phyloP scores from a whole-genome alignment of 2,329 filamentous ascomycete species.

The Claviceps sp. region DNA sequence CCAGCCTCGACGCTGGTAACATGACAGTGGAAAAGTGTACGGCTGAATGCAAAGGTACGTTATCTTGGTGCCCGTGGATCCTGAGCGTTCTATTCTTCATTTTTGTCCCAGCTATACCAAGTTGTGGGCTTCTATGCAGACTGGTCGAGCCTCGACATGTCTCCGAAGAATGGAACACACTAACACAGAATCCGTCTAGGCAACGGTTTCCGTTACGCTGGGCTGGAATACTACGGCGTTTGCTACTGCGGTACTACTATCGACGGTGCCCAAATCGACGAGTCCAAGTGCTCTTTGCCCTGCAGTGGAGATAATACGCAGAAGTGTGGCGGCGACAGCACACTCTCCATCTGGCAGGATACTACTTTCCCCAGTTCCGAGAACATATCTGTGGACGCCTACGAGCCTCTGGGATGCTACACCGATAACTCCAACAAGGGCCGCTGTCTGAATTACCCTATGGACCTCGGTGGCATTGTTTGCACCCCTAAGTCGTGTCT shows the following conservation, averaged over 20 bases:
- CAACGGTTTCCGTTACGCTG: constrained; percentile 37
- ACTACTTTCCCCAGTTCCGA: constrained; percentile 31
- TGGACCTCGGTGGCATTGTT: constrained; percentile 20
- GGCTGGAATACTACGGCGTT: constrained; percentile 35
- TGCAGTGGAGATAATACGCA: constrained; percentile 32
- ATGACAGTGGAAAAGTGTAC: constrained; percentile 37
- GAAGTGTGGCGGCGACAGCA: constrained; percentile 32
- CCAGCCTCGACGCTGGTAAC: constrained; percentile 19
- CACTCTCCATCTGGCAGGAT: constrained; percentile 35
- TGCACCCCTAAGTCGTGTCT: constrained; percentile 32
- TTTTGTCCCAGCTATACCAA: neutral
- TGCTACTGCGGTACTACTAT: constrained; percentile 41
- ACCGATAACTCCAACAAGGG: constrained; percentile 28
- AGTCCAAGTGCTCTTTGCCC: constrained; percentile 42
- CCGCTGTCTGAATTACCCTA: constrained; percentile 31
- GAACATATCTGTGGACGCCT: constrained; percentile 34
- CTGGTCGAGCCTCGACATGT: too few relatives aligned
- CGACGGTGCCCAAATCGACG: constrained; percentile 36
- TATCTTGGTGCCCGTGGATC: neutral
- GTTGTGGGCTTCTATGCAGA: too few relatives aligned
- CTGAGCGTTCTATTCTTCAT: neutral
- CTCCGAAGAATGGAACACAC: neutral
- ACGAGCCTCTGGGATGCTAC: constrained; percentile 50
- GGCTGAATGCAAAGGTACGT: constrained; percentile 33
- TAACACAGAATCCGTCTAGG: constrained; percentile 13